These are phyloP conservation scores for Mycena sanguinolenta DNA, from an alignment of 768 basidiomycete genomes.

Conservation along the genomic window DNA sequence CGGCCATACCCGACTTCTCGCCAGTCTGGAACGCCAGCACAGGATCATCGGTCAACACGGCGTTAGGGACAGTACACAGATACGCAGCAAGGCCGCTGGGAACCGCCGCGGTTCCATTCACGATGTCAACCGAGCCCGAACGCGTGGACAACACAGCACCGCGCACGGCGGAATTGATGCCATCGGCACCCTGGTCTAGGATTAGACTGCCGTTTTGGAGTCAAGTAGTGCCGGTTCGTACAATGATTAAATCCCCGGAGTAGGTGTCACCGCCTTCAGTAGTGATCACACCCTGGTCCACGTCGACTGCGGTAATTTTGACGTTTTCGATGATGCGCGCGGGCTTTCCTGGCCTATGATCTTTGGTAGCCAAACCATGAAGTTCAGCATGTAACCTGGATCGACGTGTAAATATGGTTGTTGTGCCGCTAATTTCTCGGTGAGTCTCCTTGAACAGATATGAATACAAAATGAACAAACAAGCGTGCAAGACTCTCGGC, in stretches of 20 bases:
- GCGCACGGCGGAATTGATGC: constrained; percentile 35
- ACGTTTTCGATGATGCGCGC: constrained; percentile 33
- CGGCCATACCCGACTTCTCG: constrained; percentile 27
- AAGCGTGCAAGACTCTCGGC: constrained; percentile 25
- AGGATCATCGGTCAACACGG: constrained; percentile 21
- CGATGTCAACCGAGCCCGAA: constrained; percentile 18
- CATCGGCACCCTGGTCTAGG: constrained; percentile 30
- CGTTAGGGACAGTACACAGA: constrained; percentile 29
- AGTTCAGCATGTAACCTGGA: constrained; percentile 31
- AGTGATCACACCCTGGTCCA: constrained; percentile 19
- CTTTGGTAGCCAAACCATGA: constrained; percentile 19
- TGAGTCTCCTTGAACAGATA: background rate
- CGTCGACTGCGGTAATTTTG: constrained; percentile 28
- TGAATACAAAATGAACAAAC: constrained; percentile 4
- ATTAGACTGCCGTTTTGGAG: background rate
- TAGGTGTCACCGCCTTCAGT: constrained; percentile 28
- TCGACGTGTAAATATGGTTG: constrained; percentile 34
- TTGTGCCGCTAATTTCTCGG: constrained; percentile 12
- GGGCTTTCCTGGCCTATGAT: constrained; percentile 25
- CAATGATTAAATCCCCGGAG: constrained; percentile 33
- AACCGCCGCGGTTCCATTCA: constrained; percentile 13
- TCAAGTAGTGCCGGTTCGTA: constrained; percentile 12
- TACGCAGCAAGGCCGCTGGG: constrained; percentile 34
- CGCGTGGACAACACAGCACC: constrained; percentile 25
- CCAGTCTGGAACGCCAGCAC: constrained; percentile 30